Base-by-base conservation (phyloP, 495 filamentous ascomycete species). In the Podospora pseudopauciseta region DNA sequence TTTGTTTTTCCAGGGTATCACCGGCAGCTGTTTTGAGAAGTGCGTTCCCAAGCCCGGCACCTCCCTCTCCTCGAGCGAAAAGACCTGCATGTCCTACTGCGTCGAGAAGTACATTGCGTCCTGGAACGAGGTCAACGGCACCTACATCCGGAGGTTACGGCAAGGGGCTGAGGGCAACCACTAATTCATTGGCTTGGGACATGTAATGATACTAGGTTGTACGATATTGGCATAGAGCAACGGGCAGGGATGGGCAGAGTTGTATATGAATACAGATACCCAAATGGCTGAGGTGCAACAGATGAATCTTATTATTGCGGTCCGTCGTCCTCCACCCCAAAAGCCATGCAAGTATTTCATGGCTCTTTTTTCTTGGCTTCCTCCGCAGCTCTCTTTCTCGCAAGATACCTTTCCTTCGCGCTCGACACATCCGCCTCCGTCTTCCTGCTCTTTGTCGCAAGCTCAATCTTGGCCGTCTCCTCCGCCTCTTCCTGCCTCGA, bases 21-120 rank as follows among this genome's bases (percentile, higher is more conserved):
- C 97, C 85, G 89, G 94, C 77, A 89, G 96, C 84, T 99, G 95
- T 86, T 98, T 97, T 87, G 88, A 94, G 49, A 89, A 89, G 76
- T 99, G 95, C 82, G 83, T 99, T 55, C 89, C 94, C 30, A 89
- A 93, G 72, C 95, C 95, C 64, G 90, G 92, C 65, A 79, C 84
- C 63, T 91, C 90, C 55, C 80, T 98, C 60, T 92, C 92, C 49
- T 84, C 82, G 73, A 88, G 93, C 80, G 87, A 89, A 71, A 77
- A 84, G 78, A 83, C 85, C 58, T 99, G 95, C 85, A 85, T 94
- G 67, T 90, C 89, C 6, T 80, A 84, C 68, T 99, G 95, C 83
- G 95, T 97, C 91, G 92, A 97, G 77, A 99, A 99, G 82, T 99
- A 99, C 83, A 96, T 97, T 85, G 80, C 84, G 27, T 86, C 91